Evolutionary conservation across 2,329 filamentous ascomycete species (phyloP).

Genomic region (Calycina marina): DNA sequence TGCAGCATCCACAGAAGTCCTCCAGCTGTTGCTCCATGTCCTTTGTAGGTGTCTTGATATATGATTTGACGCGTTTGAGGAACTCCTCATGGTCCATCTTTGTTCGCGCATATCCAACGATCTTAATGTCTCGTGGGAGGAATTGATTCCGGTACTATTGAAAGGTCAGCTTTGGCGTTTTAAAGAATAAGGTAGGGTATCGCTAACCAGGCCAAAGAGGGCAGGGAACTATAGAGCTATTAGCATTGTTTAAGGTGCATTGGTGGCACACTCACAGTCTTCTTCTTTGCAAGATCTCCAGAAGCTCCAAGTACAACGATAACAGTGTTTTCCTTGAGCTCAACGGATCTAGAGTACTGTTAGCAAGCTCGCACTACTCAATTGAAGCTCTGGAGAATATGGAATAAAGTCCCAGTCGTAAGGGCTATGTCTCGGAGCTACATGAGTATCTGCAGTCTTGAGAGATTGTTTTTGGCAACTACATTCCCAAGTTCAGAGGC

Average conservation of each 20-base stretch:
- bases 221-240: slow-evolving; percentile 75
- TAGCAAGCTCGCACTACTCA: too few relatives aligned
- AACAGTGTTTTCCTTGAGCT: slow-evolving; percentile 97
- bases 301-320: slow-evolving; percentile 95
- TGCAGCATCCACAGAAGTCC: slow-evolving; percentile 76
- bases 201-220: slow-evolving; percentile 86
- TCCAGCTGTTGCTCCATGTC: slow-evolving; percentile 91
- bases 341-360: slow-evolving; percentile 59
- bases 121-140: slow-evolving; percentile 89
- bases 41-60: slow-evolving; percentile 98
- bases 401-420: too few relatives aligned
- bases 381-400: too few relatives aligned
- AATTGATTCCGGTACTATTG: slow-evolving; percentile 93
- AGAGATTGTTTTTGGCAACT: too few relatives aligned
- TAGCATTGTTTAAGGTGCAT: too few relatives aligned
- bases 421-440: too few relatives aligned
- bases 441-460: too few relatives aligned
- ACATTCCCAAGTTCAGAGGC: too few relatives aligned
- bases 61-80: slow-evolving; percentile 84
- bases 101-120: slow-evolving; percentile 96
- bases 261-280: slow-evolving; percentile 53
- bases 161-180: slow-evolving; percentile 3
- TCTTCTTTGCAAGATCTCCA: slow-evolving; percentile 98
- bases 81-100: slow-evolving; percentile 99
- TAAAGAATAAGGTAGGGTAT: too few relatives aligned